Base-by-base conservation (phyloP, 2,329 filamentous ascomycete species). In the Xylaria hypoxylon region DNA sequence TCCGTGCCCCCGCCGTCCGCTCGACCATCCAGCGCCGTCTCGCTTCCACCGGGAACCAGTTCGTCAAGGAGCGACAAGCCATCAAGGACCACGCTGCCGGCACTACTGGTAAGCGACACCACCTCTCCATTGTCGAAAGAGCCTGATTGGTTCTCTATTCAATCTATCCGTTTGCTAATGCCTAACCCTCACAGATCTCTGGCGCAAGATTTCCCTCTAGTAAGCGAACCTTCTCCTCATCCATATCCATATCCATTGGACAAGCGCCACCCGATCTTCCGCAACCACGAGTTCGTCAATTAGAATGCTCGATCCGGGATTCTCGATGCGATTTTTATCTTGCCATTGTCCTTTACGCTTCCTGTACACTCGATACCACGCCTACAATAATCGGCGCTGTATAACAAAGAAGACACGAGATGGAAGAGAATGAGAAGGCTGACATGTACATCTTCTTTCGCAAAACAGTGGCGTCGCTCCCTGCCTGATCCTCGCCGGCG, bases 151-250 rank as follows among this genome's bases (percentile, higher is more conserved):
- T 4, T 17, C 24, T 48, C 19, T 52, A 15, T 74, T 73, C 58
- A 28, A 24, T 31, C 13, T 33, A 1, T 33, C 45, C 80, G 84
- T 73, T 83, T 38, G 28, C 65, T 77, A 17, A 73, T 73, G 70
- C 65, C n/a, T n/a, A n/a, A n/a, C n/a, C 64, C 67, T 71, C 61
- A 66, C 78, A 97, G 95, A 93, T 77, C 89, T 97, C 77, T 99
- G 96, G 96, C 90, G 89, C 82, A 98, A 96, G 87, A 90, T 98
- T 77, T 96, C 93, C 72, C 86, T 97, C 86, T 98, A 93, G 94
- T 97, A 93, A 83, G 92, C 73, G 59, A 83, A 91, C 72, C 62
- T 65, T 57, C 45, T 40, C 61, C 55, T 60, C 45, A 44, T 26
- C 24, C 38, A 52, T 52, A 44, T 26, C 24, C 38, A 52, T 52